Conservation (phyloP, 2,329 filamentous ascomycete genomes). For the Neonectria hederae region DNA sequence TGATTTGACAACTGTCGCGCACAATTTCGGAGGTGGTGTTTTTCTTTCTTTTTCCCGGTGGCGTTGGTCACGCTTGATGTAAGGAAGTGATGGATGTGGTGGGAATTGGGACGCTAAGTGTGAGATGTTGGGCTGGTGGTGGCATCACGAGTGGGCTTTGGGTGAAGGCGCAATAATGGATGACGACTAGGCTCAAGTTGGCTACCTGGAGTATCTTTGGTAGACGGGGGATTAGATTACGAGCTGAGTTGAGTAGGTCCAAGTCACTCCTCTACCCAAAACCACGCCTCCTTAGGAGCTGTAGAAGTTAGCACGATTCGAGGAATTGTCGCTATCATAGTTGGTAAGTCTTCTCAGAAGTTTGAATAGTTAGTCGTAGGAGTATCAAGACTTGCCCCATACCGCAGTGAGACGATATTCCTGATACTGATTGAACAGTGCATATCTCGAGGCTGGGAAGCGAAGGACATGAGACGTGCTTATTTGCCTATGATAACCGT, state of each 20-base stretch:
- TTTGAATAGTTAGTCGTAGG: not conserved
- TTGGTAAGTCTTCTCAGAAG: not conserved
- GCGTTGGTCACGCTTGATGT: not conserved
- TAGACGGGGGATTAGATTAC: not conserved
- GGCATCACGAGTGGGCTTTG: not conserved
- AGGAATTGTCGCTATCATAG: not conserved
- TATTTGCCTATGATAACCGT: no score
- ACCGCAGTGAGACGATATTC: not conserved
- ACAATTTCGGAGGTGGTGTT: not conserved
- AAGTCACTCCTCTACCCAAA: not conserved
- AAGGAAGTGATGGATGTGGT: not conserved
- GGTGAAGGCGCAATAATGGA: not conserved
- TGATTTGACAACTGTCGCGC: conserved; percentile 1
- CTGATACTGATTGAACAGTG: not conserved
- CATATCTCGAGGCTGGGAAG: not conserved
- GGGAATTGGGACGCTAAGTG: not conserved
- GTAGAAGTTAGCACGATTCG: not conserved
- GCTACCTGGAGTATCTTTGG: not conserved
- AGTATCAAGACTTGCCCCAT: not conserved
- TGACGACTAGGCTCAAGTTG: not conserved
- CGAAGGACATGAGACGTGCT: not conserved
- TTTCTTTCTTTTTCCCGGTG: not conserved
- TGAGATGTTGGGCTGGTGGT: not conserved
- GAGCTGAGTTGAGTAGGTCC: not conserved
- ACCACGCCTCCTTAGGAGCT: no score